Base-by-base conservation (phyloP, 2,329 filamentous ascomycete genomes). In the Grosmannia serpens region DNA sequence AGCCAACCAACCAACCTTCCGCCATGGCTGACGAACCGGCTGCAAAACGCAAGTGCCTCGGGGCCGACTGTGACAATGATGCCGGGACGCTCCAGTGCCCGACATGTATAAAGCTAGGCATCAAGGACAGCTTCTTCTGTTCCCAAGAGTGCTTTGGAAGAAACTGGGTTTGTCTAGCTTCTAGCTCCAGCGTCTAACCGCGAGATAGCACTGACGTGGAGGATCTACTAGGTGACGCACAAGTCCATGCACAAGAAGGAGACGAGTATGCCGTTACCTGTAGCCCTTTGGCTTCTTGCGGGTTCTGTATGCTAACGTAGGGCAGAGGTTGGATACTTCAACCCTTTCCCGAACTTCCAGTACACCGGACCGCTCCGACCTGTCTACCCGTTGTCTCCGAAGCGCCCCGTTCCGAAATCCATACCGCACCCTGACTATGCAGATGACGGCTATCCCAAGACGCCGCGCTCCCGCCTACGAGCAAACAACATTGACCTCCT, bases 91-190 rank as follows among this genome's bases (percentile, higher is more conserved):
- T 99, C 53, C 91, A 97, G 73, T 99, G 94, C 73, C 94, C 94
- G 58, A 97, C 89, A 55, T 99, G 94, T 71, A 80, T 96, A 68
- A 96, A 96, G 75, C 77, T 91, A 51, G 89, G 87, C 57, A 86
- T 85, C 67, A 85, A 91, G 70, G 89, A 94, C 68, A 95, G 90
- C 76, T 96, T 85, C 75, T 99, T 97, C 76, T 99, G 94, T 77
- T 91, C 91, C 31, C 94, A 99, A 73, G 94, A 97, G 67, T 99
- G 94, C 78, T 99, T 99, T 77, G 97, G 96, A 80, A 87, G 85
- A 73, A 99, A 91, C 78, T 99, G 94, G 94, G 94, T 97, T 20
- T 4, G 58, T 55, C 8, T 3, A 17, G 24, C 3, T 20, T 55
- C 8, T 3, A 17, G 24, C 3, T 20, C 17, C 7, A 24, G 13